Base-by-base conservation (phyloP, 352 stramenopile genomes). In the Elongisporangium anandrum region DNA sequence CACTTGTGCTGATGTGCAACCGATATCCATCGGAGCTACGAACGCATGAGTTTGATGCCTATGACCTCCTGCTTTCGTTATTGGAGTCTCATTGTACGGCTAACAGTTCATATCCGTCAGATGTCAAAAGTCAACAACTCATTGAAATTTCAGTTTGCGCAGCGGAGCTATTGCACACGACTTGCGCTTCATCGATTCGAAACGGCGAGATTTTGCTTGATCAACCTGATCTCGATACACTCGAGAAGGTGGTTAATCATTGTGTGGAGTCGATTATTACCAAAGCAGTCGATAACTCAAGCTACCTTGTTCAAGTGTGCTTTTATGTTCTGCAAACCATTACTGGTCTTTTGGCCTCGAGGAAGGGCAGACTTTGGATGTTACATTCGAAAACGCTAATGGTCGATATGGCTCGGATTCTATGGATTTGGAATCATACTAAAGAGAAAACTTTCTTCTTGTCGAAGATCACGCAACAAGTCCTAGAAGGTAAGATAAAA, bases 351-450 rank as follows among this genome's bases (percentile, higher is more conserved):
- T 50, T 89, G 39, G 76, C 81, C 3, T 91, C 77, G 7, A 57
- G 71, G 16, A 63, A 56, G 20, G 83, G 83, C 17, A 70, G 78
- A n/a, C 60, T 73, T 22, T 94, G 85, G 84, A 79, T 94, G 19
- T 64, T 68, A 0, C 54, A 74, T 3, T 85, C 81, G 22, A 76
- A 69, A 19, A 92, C 78, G 12, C 60, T 95, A 8, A 55, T 90
- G 26, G 60, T 85, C 21, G 85, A 95, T 52, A 81, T 92, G 70
- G 73, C 78, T 51, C 82, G 73, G 4, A 68, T 93, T 45, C 50
- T 94, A 9, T 94, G 85, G 85, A 54, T 88, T 15, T 94, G 81
- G 82, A 88, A 90, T 34, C 74, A 87, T 54, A 52, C 77, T 10
- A 54, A 45, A 19, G 48, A 70, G 9, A 66, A 78, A 16, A 73